These are phyloP conservation scores for Brassica balearica DNA, from an alignment of 441 rosid genomes.

Conservation along the genomic window DNA sequence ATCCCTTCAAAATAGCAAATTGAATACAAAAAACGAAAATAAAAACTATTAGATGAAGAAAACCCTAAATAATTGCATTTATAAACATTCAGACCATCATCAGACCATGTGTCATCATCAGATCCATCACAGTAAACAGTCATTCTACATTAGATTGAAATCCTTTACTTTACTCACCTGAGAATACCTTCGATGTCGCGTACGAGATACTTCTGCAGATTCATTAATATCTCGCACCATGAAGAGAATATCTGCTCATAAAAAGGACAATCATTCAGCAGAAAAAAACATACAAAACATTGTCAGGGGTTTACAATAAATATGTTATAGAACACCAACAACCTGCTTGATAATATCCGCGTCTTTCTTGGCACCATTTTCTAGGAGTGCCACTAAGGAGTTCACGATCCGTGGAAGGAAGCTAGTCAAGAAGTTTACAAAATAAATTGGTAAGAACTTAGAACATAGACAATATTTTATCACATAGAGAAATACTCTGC, in stretches of 20 bases:
- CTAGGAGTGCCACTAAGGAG: slow-evolving; percentile 65
- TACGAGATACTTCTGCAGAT: slow-evolving; percentile 74
- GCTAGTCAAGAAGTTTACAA: slow-evolving; percentile 51
- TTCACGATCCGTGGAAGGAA: slow-evolving; percentile 74
- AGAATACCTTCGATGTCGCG: slow-evolving; percentile 60
- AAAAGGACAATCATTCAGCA: slow-evolving; percentile 24
- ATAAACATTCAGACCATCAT: background rate
- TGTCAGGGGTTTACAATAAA: background rate
- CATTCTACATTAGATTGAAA: slow-evolving; percentile 16
- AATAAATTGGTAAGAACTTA: slow-evolving; percentile 22
- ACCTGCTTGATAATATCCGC: slow-evolving; percentile 97
- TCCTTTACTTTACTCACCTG: slow-evolving; percentile 57
- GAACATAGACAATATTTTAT: slow-evolving; percentile 21
- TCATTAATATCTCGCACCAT: slow-evolving; percentile 75
- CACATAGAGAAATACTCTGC: slow-evolving; percentile 2
- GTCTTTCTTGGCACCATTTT: slow-evolving; percentile 88
- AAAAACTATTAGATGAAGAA: slow-evolving; percentile 14
- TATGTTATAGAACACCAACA: slow-evolving; percentile 35
- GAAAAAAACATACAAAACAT: slow-evolving; percentile 2
- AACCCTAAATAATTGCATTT: background rate
- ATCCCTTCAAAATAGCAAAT: slow-evolving; percentile 55
- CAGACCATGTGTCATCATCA: slow-evolving; percentile 12
- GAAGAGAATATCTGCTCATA: slow-evolving; percentile 76
- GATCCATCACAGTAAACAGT: slow-evolving; percentile 21
- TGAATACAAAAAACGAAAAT: slow-evolving; percentile 22